Evolutionary conservation across 129 eudicot species (phyloP), one percentile per base, ranked within the genome.

Genomic region (Pseudognaphalium luteoalbum): DNA sequence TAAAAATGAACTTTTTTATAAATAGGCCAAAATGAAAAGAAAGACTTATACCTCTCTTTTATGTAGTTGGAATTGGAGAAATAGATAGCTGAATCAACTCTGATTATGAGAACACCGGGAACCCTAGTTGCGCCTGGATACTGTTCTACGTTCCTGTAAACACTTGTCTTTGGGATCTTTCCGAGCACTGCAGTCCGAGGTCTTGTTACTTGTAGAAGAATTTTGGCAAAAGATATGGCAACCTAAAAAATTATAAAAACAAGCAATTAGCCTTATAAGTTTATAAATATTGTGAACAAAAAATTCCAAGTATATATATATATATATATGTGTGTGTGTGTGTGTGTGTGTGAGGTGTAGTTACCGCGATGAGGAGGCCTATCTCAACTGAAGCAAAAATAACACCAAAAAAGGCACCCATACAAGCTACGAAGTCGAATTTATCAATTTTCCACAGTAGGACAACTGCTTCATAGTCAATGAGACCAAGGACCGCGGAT

Each of bases 401-500:
- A 2, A 89, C 96, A 21, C 96, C 96, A 17, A 89, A 87, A 70
- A 89, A 85, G 44, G 96, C 96, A 73, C 96, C 96, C 81, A 89
- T 85, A 79, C 96, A 89, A 44, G 96, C 92, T 47, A 87, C 51
- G 60, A 89, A 89, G 72, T 89, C 96, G 5, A 87, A 83, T 74
- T 89, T 89, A 67, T 89, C 96, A 42, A 85, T 87, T 82, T 89
- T 89, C 89, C 89, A 89, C 0, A 89, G 66, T 20, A 87, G 79
- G 66, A 81, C 72, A n/a, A 66, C 83, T 6, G 91, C 96, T 4
- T 87, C 88, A 33, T 19, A 37, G 83, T 89, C 96, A 15, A 89
- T 37, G 51, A 89, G 83, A n/a, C 92, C 87, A 3, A 87, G 15
- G 19, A 89, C 96, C 0, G 96, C 96, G 0, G 89, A 81, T 81